Base-by-base conservation (phyloP, 352 stramenopile species). In the Globisporangium perplexum region DNA sequence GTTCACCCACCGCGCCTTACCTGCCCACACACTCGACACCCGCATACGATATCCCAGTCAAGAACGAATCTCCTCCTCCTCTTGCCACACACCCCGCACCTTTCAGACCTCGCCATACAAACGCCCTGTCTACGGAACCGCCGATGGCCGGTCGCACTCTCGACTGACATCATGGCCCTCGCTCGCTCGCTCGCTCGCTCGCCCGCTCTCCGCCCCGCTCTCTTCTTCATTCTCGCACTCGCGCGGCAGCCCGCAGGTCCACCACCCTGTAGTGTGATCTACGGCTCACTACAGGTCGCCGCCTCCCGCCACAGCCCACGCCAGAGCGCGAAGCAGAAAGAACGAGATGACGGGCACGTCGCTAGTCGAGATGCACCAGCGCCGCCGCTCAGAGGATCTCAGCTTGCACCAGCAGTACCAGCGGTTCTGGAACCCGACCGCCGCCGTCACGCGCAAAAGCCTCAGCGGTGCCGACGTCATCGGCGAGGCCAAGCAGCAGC, bases 311-410 rank as follows among this genome's bases (percentile, higher is more conserved):
- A 18, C 33, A 1, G 33, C 11, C 8, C 8, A 17, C 33, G 12
- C 14, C 33, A 30, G 26, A 30, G 26, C 26, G n/a, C n/a, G n/a
- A n/a, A n/a, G n/a, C n/a, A n/a, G n/a, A n/a, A n/a, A n/a, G n/a
- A n/a, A n/a, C 26, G 5, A 30, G 12, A 39, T 39, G 33, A 39
- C 33, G 12, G 33, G 33, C 33, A 12, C 33, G 12, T 7, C 33
- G 33, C 33, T 39, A 3, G 14, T 18, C 14, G 33, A 39, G 33
- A 11, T 12, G 33, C 33, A 39, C 11, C 18, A 12, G 33, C 14
- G 33, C 33, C 45, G 54, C 26, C 46, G 35, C 28, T 60, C 54
- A 20, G 24, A 39, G 26, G 54, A 60, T 28, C 23, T 38, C 7
- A 30, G 22, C 43, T 12, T 17, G 23, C 23, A 38, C 6, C 15